phyloP scores from a whole-genome alignment of 2,329 filamentous ascomycete genomes.

The Trichoderma sp. region DNA sequence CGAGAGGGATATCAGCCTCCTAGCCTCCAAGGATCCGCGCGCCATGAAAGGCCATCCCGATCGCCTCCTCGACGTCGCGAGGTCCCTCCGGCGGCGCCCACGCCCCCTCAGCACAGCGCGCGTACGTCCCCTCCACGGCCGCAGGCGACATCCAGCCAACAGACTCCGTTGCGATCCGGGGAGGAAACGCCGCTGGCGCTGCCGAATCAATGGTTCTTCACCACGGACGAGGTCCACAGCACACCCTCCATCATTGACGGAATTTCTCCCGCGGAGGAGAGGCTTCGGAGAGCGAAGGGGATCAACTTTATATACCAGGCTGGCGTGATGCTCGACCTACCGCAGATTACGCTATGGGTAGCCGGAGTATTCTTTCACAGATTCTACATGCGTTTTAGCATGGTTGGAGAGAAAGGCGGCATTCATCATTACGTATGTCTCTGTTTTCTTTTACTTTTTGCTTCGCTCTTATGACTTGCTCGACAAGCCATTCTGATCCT shows the following conservation, averaged over 20 bases:
- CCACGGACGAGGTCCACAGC: constrained; percentile 75
- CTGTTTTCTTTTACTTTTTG: background rate
- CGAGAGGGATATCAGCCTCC: constrained; percentile 61
- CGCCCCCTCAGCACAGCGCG: constrained; percentile 58
- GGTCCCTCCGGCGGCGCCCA: constrained; percentile 62
- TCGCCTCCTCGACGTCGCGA: constrained; percentile 56
- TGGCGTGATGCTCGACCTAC: constrained; percentile 87
- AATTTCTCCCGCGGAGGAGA: constrained; percentile 74
- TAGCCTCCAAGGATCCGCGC: constrained; percentile 42
- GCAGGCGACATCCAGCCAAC: constrained; percentile 45
- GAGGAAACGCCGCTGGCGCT: constrained; percentile 42
- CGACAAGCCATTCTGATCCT: constrained; percentile 18
- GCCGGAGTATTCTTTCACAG: constrained; percentile 94
- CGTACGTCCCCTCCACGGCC: constrained; percentile 58
- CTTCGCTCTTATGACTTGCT: background rate
- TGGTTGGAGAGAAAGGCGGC: constrained; percentile 73
- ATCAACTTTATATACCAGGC: constrained; percentile 97
- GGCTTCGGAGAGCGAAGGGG: constrained; percentile 80
- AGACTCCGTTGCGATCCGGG: constrained; percentile 46
- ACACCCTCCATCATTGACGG: constrained; percentile 86
- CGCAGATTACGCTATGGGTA: constrained; percentile 88
- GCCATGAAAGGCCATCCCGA: constrained; percentile 49
- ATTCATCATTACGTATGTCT: constrained; percentile 80
- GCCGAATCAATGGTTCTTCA: constrained; percentile 83
- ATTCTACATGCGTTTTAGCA: constrained; percentile 88